Conservation (phyloP, 495 filamentous ascomycete genomes). For the Penicillium bovifimosum region DNA sequence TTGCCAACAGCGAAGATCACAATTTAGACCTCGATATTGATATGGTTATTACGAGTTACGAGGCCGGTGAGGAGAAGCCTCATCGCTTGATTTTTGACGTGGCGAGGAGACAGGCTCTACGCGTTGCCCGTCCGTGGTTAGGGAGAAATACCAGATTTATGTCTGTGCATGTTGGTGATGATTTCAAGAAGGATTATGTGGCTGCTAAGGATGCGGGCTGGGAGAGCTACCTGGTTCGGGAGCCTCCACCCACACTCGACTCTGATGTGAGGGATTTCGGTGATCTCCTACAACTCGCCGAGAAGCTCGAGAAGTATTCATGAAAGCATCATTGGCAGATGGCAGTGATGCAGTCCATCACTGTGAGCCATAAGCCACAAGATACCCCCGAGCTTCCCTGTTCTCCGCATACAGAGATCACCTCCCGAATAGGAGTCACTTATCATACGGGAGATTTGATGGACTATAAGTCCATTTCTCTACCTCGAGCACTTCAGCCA, state of each 20-base stretch:
- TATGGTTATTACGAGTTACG: slow-evolving; percentile 67
- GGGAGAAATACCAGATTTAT: slow-evolving; percentile 28
- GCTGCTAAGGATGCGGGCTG: slow-evolving; percentile 60
- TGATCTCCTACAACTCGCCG: slow-evolving; percentile 20
- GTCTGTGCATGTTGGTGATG: slow-evolving; percentile 65
- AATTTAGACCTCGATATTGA: slow-evolving; percentile 47
- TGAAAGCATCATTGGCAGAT: background rate
- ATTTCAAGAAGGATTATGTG: slow-evolving; percentile 55
- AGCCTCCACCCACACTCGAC: background rate
- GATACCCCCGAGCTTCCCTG: no score
- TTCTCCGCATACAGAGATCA: no score
- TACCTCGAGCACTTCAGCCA: no score
- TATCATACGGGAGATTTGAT: no score
- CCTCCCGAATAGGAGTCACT: no score
- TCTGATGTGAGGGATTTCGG: slow-evolving; percentile 14
- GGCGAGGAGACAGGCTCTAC: slow-evolving; percentile 43
- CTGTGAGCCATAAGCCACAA: background rate
- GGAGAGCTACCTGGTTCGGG: slow-evolving; percentile 49
- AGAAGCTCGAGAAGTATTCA: slow-evolving; percentile 1
- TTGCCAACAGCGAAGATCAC: background rate
- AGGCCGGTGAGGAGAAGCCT: slow-evolving; percentile 67
- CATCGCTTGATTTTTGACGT: slow-evolving; percentile 56
- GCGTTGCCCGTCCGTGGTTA: slow-evolving; percentile 4
- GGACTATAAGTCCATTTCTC: no score
- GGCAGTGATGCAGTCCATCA: background rate